These are phyloP conservation scores for Aspergillus panamensis DNA, from an alignment of 495 filamentous ascomycete species.

Conservation along the genomic window DNA sequence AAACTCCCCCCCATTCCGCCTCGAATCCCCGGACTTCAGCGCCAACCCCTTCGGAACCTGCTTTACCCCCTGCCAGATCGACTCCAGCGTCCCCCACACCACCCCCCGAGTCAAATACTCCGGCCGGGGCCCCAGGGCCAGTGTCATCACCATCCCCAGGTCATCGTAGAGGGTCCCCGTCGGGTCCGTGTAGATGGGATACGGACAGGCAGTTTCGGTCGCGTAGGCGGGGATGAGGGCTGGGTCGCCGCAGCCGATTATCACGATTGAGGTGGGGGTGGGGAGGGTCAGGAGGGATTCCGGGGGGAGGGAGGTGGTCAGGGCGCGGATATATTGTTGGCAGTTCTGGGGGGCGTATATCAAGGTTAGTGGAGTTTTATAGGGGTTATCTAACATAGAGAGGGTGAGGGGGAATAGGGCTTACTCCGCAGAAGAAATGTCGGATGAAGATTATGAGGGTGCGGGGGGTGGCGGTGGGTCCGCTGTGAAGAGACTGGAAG, in stretches of 20 bases:
- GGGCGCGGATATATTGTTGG: conserved; percentile 60
- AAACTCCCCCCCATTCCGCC: conserved; percentile 82
- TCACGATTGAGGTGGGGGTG: conserved; percentile 58
- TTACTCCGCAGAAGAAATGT: conserved; percentile 87
- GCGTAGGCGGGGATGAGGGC: conserved; percentile 68
- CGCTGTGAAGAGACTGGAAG: conserved; percentile 67
- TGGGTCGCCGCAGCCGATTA: conserved; percentile 78
- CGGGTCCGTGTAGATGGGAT: conserved; percentile 81
- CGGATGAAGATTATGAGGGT: conserved; percentile 78
- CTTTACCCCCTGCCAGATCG: conserved; percentile 56
- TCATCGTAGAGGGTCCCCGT: conserved; percentile 62
- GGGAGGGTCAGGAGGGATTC: conserved; percentile 42
- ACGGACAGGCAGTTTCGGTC: conserved; percentile 60
- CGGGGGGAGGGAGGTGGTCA: conserved; percentile 59
- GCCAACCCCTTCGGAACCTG: conserved; percentile 49
- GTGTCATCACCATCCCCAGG: conserved; percentile 66
- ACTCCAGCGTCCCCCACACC: conserved; percentile 39
- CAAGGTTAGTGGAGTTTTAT: neutral
- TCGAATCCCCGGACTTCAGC: conserved; percentile 62
- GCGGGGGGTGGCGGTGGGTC: conserved; percentile 48
- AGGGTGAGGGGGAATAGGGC: too few species aligned
- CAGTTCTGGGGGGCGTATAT: conserved; percentile 50
- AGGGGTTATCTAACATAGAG: too few species aligned
- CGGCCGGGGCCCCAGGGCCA: conserved; percentile 59
- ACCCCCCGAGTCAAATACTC: conserved; percentile 62